Conservation (phyloP, 2,329 filamentous ascomycete genomes). For the Fusarium torreyae region DNA sequence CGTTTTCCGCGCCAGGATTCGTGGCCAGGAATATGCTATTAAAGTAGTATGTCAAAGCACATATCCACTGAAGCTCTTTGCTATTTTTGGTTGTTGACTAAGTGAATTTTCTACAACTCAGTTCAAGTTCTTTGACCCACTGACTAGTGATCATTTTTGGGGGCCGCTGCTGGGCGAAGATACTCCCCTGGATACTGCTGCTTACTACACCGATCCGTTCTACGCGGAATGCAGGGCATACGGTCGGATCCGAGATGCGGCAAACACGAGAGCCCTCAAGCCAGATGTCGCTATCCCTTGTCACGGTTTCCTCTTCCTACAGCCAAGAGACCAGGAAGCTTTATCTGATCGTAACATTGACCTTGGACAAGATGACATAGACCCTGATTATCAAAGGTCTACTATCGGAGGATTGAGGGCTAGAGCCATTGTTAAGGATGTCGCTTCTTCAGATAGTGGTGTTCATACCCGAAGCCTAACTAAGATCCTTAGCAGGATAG, state of each 20-base stretch:
- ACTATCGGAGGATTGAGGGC: slow-evolving; percentile 27
- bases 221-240: slow-evolving; percentile 45
- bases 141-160: slow-evolving; percentile 37
- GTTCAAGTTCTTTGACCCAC: slow-evolving; percentile 44
- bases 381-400: slow-evolving; percentile 22
- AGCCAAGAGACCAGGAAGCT: slow-evolving; percentile 15
- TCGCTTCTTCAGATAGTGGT: slow-evolving; percentile 26
- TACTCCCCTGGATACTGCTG: slow-evolving; percentile 19
- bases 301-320: slow-evolving; percentile 20
- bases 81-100: too few relatives aligned
- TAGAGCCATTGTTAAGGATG: slow-evolving; percentile 37
- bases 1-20: slow-evolving; percentile 37
- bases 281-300: neutral
- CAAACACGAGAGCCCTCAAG: neutral
- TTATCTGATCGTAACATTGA: slow-evolving; percentile 15
- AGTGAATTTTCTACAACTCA: neutral
- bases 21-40: slow-evolving; percentile 35
- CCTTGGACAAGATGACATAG: slow-evolving; percentile 20
- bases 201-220: slow-evolving; percentile 46
- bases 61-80: too few relatives aligned
- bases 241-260: slow-evolving; percentile 28
- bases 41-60: slow-evolving; percentile 30
- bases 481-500: slow-evolving; percentile 13
- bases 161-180: slow-evolving; percentile 31
- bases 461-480: slow-evolving; percentile 2